Percentiles rank a stretch among this genome's conserved stretches.
These are phyloP conservation scores for Dictyostelium purpureum DNA, from an alignment of 78 protist genomes.

Conservation along the genomic window DNA sequence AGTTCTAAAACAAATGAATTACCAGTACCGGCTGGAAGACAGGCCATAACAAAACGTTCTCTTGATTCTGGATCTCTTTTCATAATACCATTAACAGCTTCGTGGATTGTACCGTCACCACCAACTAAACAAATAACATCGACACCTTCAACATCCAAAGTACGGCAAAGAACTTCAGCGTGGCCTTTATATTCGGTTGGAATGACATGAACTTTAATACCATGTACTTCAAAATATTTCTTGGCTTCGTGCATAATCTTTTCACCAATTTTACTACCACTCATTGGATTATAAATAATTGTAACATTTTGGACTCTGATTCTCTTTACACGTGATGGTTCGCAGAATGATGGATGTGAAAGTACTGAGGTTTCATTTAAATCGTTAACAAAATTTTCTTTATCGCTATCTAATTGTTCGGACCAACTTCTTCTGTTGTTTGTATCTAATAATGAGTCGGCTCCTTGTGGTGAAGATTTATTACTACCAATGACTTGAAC, in stretches of 20 bases:
- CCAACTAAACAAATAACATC: conserved; percentile 80
- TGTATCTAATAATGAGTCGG: background rate
- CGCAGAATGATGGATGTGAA: conserved; percentile 71
- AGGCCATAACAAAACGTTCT: conserved; percentile 71
- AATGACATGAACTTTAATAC: conserved; percentile 31
- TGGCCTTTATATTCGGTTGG: conserved; percentile 83
- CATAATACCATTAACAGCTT: conserved; percentile 82
- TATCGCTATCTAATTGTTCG: conserved; percentile 61
- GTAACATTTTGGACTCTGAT: conserved; percentile 50
- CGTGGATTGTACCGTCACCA: conserved; percentile 84
- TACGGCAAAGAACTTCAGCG: conserved; percentile 68
- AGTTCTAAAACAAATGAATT: conserved; percentile 74
- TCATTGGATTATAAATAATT: conserved; percentile 74
- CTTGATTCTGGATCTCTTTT: conserved; percentile 71
- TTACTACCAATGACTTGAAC: too few species aligned
- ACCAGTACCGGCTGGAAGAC: conserved; percentile 81
- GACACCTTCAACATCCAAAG: conserved; percentile 41
- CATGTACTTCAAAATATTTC: conserved; percentile 64
- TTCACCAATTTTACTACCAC: conserved; percentile 79
- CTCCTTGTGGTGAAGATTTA: background rate
- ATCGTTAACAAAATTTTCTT: conserved; percentile 48
- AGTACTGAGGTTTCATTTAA: conserved; percentile 17
- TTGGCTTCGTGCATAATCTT: conserved; percentile 68
- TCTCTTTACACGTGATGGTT: conserved; percentile 48
- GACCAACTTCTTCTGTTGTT: conserved; percentile 61